phyloP scores from a whole-genome alignment of 148 eudicot genomes.

The Amaranthus cruentus region DNA sequence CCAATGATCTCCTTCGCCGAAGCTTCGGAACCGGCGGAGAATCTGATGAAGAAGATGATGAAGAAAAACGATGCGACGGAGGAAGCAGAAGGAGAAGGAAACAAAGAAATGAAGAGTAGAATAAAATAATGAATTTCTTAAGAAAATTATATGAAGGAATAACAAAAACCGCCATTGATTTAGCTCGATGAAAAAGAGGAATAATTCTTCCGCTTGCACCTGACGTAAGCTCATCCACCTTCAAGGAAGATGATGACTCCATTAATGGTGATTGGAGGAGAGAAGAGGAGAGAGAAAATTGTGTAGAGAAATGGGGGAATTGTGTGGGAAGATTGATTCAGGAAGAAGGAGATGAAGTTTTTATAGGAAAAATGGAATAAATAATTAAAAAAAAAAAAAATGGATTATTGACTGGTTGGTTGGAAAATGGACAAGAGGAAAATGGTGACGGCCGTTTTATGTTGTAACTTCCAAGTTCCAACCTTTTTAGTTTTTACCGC shows the following conservation, averaged over 20 bases:
- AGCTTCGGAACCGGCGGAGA: slow-evolving; percentile 23
- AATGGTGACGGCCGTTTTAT: not conserved
- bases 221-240: slow-evolving; percentile 81
- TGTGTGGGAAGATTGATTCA: not conserved
- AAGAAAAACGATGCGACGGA: slow-evolving; percentile 25
- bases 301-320: not conserved
- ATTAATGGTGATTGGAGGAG: slow-evolving; percentile 12
- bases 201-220: slow-evolving; percentile 91
- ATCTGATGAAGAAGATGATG: slow-evolving; percentile 24
- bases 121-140: slow-evolving; percentile 38
- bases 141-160: slow-evolving; percentile 45
- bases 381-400: not conserved
- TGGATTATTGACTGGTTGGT: not conserved
- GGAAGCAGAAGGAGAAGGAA: slow-evolving; percentile 52
- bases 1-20: slow-evolving; percentile 24
- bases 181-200: slow-evolving; percentile 49
- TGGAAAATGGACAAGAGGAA: not conserved
- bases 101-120: slow-evolving; percentile 73
- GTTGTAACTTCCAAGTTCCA: not conserved
- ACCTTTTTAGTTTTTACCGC: not conserved
- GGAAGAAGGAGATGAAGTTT: not conserved
- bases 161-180: slow-evolving; percentile 28
- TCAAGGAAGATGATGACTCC: slow-evolving; percentile 26
- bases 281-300: slow-evolving; percentile 13
- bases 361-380: not conserved